Base-by-base conservation (phyloP, 768 basidiomycete genomes). In the Tylopilus subfusipes region DNA sequence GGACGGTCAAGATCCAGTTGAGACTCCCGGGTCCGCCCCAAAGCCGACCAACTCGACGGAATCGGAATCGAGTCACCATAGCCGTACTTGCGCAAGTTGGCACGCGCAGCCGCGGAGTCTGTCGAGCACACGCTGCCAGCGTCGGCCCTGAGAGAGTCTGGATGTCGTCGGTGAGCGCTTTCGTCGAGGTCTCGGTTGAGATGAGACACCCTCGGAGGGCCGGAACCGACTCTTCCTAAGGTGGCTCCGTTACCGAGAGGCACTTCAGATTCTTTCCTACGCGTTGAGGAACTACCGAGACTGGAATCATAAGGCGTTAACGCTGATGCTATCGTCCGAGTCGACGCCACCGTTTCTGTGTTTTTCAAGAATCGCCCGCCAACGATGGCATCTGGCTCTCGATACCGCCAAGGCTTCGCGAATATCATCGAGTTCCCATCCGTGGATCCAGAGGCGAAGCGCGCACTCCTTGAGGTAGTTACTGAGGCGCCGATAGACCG, bases 111-210 rank as follows among this genome's bases (percentile, higher is more conserved):
- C 2, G 57, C 40, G 1, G 67, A 65, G 13, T 65, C 63, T 2
- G 63, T 58, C 39, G 69, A 69, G 34, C 69, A 69, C 12, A 60
- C 10, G 53, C 65, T 71, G 0, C 57, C 61, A 13, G 60, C 55
- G 14, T 64, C 52, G 5, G 55, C 38, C 14, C n/a, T 49, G n/a
- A 57, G 29, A 5, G 57, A 50, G 21, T 38, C 38, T 8, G 52
- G 51, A 21, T 39, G 49, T 14, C 19, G 52, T 51, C 6, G 24
- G 11, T 30, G 48, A 5, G 50, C 10, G 22, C 48, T 51, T 21
- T 39, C 6, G 12, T 27, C 19, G 19, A 47, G 22, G 19, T 43
- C 34, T 27, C 7, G 47, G 22, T 58, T 56, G 40, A 58, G 57
- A 22, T 31, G 38, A 19, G 63, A 51, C 11, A 45, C 27, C 24